phyloP scores from a whole-genome alignment of 805 yeast species.

The Teunomyces atbi region DNA sequence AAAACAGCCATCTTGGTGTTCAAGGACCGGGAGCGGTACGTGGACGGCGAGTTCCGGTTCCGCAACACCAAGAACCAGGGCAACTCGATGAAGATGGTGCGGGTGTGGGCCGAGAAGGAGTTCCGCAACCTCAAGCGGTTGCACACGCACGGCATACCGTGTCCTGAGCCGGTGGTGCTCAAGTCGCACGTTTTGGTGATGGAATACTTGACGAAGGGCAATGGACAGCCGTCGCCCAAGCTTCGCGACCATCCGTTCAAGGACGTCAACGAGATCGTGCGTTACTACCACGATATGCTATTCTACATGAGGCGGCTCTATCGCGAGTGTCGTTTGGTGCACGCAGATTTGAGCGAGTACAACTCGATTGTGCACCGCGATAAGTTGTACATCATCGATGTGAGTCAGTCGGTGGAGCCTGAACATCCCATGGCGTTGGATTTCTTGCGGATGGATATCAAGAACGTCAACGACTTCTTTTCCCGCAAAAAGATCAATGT shows the following conservation, averaged over 20 bases:
- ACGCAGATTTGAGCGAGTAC: constrained; percentile 96
- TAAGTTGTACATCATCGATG: constrained; percentile 85
- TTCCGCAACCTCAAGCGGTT: constrained; percentile 88
- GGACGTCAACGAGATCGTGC: constrained; percentile 61
- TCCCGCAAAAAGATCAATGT: constrained; percentile 66
- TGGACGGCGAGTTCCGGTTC: constrained; percentile 93
- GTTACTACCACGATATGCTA: constrained; percentile 74
- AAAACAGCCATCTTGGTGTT: constrained; percentile 96
- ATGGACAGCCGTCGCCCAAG: constrained; percentile 89
- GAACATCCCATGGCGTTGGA: constrained; percentile 97
- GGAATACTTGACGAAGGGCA: constrained; percentile 82
- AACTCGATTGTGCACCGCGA: constrained; percentile 83
- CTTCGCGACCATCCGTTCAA: constrained; percentile 78
- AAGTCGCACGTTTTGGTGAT: constrained; percentile 89
- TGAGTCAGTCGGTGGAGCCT: constrained; percentile 96
- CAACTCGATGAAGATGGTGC: constrained; percentile 96
- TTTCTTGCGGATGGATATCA: constrained; percentile 95
- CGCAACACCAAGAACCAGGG: constrained; percentile 80
- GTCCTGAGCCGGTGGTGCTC: constrained; percentile 88
- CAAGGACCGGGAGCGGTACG: constrained; percentile 94
- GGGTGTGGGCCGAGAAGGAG: constrained; percentile 98
- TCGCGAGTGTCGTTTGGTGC: constrained; percentile 85
- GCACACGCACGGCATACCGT: constrained; percentile 76
- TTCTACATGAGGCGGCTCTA: constrained; percentile 84
- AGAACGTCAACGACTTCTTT: constrained; percentile 89